Evolutionary conservation across 1,284 basidiomycete species (phyloP).

Genomic region (Marasmius tenuissimus): DNA sequence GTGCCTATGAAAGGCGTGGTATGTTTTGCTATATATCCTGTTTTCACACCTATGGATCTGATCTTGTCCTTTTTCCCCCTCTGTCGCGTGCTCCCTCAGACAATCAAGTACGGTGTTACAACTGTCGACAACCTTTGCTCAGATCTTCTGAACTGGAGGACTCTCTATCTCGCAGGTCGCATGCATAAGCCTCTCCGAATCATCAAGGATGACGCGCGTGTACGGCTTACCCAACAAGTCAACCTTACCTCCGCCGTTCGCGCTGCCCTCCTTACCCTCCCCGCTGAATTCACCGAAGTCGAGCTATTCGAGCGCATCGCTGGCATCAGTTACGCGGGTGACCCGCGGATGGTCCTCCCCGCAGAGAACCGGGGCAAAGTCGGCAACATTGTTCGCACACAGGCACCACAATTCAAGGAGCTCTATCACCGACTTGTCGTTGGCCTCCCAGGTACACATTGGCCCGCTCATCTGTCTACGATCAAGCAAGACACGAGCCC

Average conservation of each 20-base stretch:
- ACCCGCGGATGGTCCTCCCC: conserved; percentile 92
- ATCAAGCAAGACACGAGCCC: conserved; percentile 74
- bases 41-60: conserved; percentile 13
- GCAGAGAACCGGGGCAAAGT: conserved; percentile 96
- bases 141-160: conserved; percentile 91
- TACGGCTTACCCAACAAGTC: conserved; percentile 90
- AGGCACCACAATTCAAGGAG: conserved; percentile 82
- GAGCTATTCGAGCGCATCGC: conserved; percentile 88
- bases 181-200: conserved; percentile 97
- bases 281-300: conserved; percentile 72
- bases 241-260: conserved; percentile 91
- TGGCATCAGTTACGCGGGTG: conserved; percentile 85
- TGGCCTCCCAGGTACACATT: conserved; percentile 76
- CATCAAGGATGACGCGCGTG: conserved; percentile 84
- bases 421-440: conserved; percentile 81
- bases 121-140: conserved; percentile 87
- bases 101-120: conserved; percentile 98
- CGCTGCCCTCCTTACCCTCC: conserved; percentile 75
- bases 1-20: conserved; percentile 84
- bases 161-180: conserved; percentile 91
- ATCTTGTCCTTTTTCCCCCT: not conserved
- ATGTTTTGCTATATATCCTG: conserved; percentile 35
- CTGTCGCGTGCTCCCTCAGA: conserved; percentile 43
- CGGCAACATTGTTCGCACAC: conserved; percentile 86
- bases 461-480: conserved; percentile 47